phyloP scores from a whole-genome alignment of 129 eudicot species.

The Rutidosis leptorrhynchoides region DNA sequence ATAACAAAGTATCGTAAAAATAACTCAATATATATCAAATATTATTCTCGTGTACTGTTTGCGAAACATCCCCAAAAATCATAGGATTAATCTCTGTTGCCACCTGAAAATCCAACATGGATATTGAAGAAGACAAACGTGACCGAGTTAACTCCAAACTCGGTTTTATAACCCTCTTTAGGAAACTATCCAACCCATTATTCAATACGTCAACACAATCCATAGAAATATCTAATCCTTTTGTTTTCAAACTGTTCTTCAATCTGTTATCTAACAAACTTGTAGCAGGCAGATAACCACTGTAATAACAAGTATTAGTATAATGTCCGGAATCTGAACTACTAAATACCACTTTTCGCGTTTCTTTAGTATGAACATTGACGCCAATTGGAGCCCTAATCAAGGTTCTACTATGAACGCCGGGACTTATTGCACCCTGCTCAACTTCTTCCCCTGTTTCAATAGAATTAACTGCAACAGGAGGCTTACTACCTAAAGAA shows the following conservation, averaged over 20 bases:
- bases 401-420: slow-evolving; percentile 64
- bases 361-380: slow-evolving; percentile 42
- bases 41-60: slow-evolving; percentile 16
- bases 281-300: slow-evolving; percentile 52
- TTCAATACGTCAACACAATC: slow-evolving; percentile 67
- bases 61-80: slow-evolving; percentile 38
- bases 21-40: slow-evolving; percentile 16
- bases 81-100: slow-evolving; percentile 62
- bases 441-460: slow-evolving; percentile 92
- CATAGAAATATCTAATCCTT: slow-evolving; percentile 44
- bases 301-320: slow-evolving; percentile 44
- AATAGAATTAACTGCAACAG: slow-evolving; percentile 61
- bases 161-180: slow-evolving; percentile 55
- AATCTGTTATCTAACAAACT: slow-evolving; percentile 49
- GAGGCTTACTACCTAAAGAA: slow-evolving; percentile 64
- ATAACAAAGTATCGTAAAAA: neutral
- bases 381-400: slow-evolving; percentile 81
- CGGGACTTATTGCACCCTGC: slow-evolving; percentile 52
- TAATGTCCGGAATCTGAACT: slow-evolving; percentile 27
- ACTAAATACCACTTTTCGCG: slow-evolving; percentile 39
- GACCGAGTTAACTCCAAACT: slow-evolving; percentile 49
- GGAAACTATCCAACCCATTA: slow-evolving; percentile 59
- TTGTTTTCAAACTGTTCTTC: slow-evolving; percentile 50
- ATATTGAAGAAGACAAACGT: slow-evolving; percentile 31
- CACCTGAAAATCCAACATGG: slow-evolving; percentile 60